Conservation (phyloP, 2,329 filamentous ascomycete genomes). For the Epichloe gansuensis region DNA sequence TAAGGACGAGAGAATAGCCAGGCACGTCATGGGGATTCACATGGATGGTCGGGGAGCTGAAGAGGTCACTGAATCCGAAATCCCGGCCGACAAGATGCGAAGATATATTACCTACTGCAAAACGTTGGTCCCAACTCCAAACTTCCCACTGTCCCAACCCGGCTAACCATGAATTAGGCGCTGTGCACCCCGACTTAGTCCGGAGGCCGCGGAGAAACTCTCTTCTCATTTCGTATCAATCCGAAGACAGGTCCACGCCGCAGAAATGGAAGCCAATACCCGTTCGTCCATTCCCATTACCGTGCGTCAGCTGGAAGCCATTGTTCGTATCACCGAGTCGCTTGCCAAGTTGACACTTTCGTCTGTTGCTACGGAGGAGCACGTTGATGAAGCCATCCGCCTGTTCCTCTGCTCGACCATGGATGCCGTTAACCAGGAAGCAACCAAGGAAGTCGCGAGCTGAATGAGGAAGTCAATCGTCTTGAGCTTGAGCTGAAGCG, state of each 20-base stretch:
- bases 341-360: conserved; percentile 84
- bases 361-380: conserved; percentile 74
- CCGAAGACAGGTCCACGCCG: conserved; percentile 81
- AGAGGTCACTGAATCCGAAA: conserved; percentile 74
- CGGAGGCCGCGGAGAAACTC: conserved; percentile 87
- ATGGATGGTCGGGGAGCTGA: conserved; percentile 80
- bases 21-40: conserved; percentile 94
- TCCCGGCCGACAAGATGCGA: conserved; percentile 93
- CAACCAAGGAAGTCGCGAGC: conserved; percentile 69
- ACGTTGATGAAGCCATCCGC: conserved; percentile 95
- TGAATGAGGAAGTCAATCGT: conserved; percentile 79
- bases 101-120: conserved; percentile 96
- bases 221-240: conserved; percentile 97
- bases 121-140: conserved; percentile 55
- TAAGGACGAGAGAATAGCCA: conserved; percentile 86
- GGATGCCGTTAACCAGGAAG: conserved; percentile 89
- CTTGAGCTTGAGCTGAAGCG: conserved; percentile 83
- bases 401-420: conserved; percentile 94
- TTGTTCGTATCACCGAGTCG: conserved; percentile 92
- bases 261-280: conserved; percentile 79
- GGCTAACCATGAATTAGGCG: conserved; percentile 43
- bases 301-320: conserved; percentile 90
- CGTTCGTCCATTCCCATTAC: conserved; percentile 95
- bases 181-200: conserved; percentile 81
- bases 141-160: conserved; percentile 22